These are phyloP conservation scores for Stagonosporopsis tanaceti DNA, from an alignment of 2,329 filamentous ascomycete species.

Conservation along the genomic window DNA sequence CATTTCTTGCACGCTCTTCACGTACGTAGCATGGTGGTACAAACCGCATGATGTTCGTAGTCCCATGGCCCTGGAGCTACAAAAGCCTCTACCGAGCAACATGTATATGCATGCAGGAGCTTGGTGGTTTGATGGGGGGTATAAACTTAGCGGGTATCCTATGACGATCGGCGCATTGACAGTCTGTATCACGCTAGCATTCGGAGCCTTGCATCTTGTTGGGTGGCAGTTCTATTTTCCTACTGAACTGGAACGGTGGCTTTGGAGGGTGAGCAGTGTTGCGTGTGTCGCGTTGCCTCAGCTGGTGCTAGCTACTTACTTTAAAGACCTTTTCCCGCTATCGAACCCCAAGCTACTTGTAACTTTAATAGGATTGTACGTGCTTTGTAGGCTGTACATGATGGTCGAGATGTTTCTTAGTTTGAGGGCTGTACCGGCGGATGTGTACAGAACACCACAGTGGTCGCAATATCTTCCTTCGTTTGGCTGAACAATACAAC, in stretches of 20 bases:
- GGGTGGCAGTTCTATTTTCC: neutral
- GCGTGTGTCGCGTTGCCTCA: neutral
- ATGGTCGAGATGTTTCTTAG: slow-evolving; percentile 23
- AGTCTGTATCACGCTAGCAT: neutral
- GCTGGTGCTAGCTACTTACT: neutral
- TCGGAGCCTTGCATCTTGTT: neutral
- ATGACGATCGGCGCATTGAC: too few species aligned
- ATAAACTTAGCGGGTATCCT: too few species aligned
- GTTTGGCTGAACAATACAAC: slow-evolving; percentile 10
- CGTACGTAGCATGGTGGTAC: slow-evolving; percentile 19
- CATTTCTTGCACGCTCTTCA: slow-evolving; percentile 22
- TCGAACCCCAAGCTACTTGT: too few species aligned
- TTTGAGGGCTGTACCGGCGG: slow-evolving; percentile 17
- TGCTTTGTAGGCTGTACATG: slow-evolving; percentile 12
- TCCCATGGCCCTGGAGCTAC: slow-evolving; percentile 7
- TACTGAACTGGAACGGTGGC: slow-evolving; percentile 7
- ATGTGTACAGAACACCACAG: slow-evolving; percentile 21
- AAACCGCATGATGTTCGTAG: slow-evolving; percentile 29
- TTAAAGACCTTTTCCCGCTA: too few species aligned
- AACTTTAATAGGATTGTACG: neutral
- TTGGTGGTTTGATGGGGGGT: too few species aligned
- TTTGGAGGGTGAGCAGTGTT: slow-evolving; percentile 23
- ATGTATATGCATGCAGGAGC: too few species aligned
- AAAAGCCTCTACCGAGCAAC: neutral
- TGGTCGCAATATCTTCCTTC: slow-evolving; percentile 27